Evolutionary conservation across 148 eudicot genomes (phyloP), one percentile per base, ranked within the genome.

Genomic region (Fagopyrum tataricum): DNA sequence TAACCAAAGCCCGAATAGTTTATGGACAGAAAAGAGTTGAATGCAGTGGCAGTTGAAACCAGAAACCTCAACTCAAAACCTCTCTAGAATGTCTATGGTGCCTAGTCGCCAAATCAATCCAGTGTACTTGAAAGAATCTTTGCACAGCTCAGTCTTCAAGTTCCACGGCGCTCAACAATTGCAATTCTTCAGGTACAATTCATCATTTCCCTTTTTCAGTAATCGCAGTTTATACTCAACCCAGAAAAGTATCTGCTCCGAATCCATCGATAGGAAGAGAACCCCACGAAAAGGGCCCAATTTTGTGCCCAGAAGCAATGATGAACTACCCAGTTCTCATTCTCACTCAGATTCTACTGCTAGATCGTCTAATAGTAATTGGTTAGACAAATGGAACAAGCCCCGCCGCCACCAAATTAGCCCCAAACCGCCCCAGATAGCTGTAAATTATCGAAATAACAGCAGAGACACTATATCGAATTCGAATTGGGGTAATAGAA

Each of bases 361-460:
- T 42, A 72, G 67, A 74, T 52, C 72, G 26, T 80, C 83, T 75
- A 53, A 81, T 53, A 77, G 81, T 79, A 82, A 82, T 71, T 94
- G 98, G 98, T 76, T 94, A 72, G 87, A 80, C 23, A 88, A 88
- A 82, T 91, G 98, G 97, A 87, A 89, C 77, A 84, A 79, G 70
- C 76, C 79, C 75, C 80, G 72, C n/a, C 66, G 66, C 69, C 74
- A 79, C 56, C 67, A 73, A 59, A 75, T 61, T 64, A 46, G 68
- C 76, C 84, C 85, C 2, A 89, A 79, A 80, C 64, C 80, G 37
- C 88, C 91, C 44, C 53, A 37, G 58, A 76, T 75, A 1, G 82
- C 77, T 2, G 44, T 81, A 79, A 79, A 83, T 78, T 91, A 93
- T 80, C 80, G 87, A 70, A 75, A 74, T 61, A 76, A 72, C 40